Conservation (phyloP, 129 eudicot species). For the Tanacetum coccineum region DNA sequence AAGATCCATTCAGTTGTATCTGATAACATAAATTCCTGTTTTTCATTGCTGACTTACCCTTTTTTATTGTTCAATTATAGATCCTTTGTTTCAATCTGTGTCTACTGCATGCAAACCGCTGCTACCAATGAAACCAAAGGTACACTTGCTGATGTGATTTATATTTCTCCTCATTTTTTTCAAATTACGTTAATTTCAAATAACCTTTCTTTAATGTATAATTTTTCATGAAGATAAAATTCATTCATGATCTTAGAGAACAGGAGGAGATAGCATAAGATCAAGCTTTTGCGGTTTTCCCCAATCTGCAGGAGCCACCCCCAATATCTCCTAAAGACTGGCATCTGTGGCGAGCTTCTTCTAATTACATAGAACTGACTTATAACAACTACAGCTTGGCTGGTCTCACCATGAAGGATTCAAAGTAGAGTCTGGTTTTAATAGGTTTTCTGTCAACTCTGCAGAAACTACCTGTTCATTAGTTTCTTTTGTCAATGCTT, state of each 20-base stretch:
- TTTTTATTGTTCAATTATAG: slow-evolving; percentile 21
- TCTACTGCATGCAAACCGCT: not conserved
- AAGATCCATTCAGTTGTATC: not conserved
- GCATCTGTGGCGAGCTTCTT: slow-evolving; percentile 28
- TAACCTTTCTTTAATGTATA: not conserved
- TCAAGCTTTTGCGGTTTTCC: slow-evolving; percentile 20
- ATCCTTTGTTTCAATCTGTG: slow-evolving; percentile 12
- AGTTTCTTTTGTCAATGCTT: not conserved
- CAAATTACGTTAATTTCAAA: not conserved
- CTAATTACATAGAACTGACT: slow-evolving; percentile 37
- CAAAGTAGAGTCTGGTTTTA: slow-evolving; percentile 23
- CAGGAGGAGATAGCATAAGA: slow-evolving; percentile 43
- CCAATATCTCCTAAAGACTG: slow-evolving; percentile 42
- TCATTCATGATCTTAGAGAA: slow-evolving; percentile 23
- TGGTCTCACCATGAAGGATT: slow-evolving; percentile 37
- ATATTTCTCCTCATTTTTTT: not conserved
- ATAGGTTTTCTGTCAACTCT: not conserved
- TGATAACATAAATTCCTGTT: not conserved
- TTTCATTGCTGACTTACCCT: not conserved
- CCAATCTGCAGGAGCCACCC: slow-evolving; percentile 35
- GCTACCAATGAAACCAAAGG: slow-evolving; percentile 7
- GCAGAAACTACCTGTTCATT: slow-evolving; percentile 12
- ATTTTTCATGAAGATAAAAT: slow-evolving; percentile 25
- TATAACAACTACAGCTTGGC: slow-evolving; percentile 36
- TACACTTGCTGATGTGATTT: slow-evolving; percentile 8